Evolutionary conservation across 495 filamentous ascomycete genomes (phyloP).

Genomic region (Neurospora sp.): DNA sequence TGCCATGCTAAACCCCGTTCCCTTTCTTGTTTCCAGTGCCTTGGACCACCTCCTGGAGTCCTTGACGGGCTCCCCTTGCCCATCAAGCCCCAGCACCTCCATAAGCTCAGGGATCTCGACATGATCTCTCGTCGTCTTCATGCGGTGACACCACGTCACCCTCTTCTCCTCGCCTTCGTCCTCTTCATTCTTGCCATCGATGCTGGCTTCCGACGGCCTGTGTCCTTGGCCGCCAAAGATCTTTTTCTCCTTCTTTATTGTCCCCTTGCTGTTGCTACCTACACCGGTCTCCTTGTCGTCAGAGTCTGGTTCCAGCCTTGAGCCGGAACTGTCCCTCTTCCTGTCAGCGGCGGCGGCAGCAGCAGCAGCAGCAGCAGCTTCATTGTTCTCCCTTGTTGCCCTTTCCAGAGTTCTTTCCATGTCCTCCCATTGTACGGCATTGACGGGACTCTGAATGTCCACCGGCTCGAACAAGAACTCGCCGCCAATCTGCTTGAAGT

Average conservation of each 20-base stretch:
- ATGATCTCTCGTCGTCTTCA: conserved; percentile 73
- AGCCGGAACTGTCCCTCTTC: not conserved
- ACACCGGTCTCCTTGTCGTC: not conserved
- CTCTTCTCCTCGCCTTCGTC: conserved; percentile 37
- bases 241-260: not conserved
- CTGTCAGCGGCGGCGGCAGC: not conserved
- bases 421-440: conserved; percentile 19
- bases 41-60: conserved; percentile 33
- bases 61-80: conserved; percentile 23
- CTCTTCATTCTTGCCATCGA: conserved; percentile 18
- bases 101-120: conserved; percentile 55
- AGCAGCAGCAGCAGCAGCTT: not conserved
- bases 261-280: not conserved
- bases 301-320: not conserved
- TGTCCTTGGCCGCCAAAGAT: not conserved
- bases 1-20: conserved; percentile 33
- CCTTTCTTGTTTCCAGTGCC: conserved; percentile 34
- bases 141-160: conserved; percentile 75
- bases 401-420: conserved; percentile 10
- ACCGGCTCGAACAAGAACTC: conserved; percentile 69
- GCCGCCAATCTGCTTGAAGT: conserved; percentile 64
- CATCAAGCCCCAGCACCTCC: conserved; percentile 51
- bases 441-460: conserved; percentile 22
- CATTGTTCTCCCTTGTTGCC: conserved; percentile 9
- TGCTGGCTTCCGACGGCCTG: conserved; percentile 11